A percentile compares a stretch with the other conserved stretches of the same genome.
Evolutionary conservation across 202 grass and related monocot species (phyloP).

Genomic region (Hordeum pubiflorum): DNA sequence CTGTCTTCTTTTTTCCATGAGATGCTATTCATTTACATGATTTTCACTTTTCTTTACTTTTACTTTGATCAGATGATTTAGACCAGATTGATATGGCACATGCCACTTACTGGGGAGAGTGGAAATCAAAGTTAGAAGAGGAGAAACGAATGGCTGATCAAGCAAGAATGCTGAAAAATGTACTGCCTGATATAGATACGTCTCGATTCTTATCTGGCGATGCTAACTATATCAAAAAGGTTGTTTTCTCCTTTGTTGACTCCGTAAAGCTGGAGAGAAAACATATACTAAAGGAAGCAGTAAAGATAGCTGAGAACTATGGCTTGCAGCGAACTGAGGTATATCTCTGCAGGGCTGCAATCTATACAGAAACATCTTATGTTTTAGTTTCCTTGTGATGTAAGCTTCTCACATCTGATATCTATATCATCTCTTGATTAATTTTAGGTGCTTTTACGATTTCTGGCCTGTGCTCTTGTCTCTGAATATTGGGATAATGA

Average conservation of each 20-base stretch:
- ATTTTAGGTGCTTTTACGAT: conserved; percentile 72
- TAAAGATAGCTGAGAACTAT: conserved; percentile 78
- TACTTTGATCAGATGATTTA: conserved; percentile 54
- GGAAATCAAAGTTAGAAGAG: conserved; percentile 88
- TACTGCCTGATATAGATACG: conserved; percentile 73
- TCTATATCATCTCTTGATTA: conserved; percentile 31
- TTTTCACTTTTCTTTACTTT: conserved; percentile 29
- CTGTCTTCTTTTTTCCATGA: conserved; percentile 6
- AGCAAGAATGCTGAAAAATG: conserved; percentile 59
- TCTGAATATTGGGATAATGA: conserved; percentile 79
- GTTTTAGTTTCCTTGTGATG: conserved; percentile 22
- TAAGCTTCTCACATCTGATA: conserved; percentile 14
- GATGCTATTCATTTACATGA: conserved; percentile 19
- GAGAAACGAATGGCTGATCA: conserved; percentile 86
- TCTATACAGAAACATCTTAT: conserved; percentile 4
- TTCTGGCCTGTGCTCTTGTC: conserved; percentile 71
- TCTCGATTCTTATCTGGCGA: conserved; percentile 74
- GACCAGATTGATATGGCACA: conserved; percentile 64
- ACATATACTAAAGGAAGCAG: conserved; percentile 75
- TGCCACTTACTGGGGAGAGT: conserved; percentile 84
- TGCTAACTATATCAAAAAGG: conserved; percentile 58
- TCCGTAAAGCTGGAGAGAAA: conserved; percentile 74
- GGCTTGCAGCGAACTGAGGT: conserved; percentile 76
- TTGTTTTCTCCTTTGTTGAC: conserved; percentile 69
- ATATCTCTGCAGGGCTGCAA: neutral